Conservation (phyloP, 1,284 basidiomycete species). For the Albatrellus sp. region DNA sequence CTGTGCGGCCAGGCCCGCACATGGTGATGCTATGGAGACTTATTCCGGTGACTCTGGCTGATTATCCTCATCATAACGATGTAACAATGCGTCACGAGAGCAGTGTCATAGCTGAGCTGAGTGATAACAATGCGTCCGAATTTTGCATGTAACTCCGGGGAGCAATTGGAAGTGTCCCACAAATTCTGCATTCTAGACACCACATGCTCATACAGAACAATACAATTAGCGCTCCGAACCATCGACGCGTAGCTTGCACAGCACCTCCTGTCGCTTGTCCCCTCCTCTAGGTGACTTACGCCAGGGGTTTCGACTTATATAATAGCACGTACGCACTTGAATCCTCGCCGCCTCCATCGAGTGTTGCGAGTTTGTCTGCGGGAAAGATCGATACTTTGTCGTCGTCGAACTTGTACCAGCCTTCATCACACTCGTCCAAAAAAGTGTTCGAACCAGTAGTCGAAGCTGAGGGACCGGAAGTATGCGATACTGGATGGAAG, state of each 20-base stretch:
- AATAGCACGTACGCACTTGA: constrained; percentile 80
- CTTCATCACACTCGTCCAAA: constrained; percentile 45
- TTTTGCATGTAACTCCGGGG: too few relatives aligned
- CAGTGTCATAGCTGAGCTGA: too few relatives aligned
- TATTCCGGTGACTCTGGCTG: too few relatives aligned
- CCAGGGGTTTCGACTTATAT: constrained; percentile 50
- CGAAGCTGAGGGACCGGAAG: constrained; percentile 1
- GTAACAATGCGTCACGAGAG: too few relatives aligned
- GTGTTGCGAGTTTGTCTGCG: constrained; percentile 67
- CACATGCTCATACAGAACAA: not conserved
- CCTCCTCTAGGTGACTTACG: constrained; percentile 12
- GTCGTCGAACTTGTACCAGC: constrained; percentile 89
- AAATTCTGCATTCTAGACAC: not conserved
- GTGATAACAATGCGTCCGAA: too few relatives aligned
- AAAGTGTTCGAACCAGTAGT: constrained; percentile 2
- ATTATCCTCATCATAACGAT: too few relatives aligned
- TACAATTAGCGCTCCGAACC: not conserved
- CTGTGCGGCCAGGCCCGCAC: too few relatives aligned
- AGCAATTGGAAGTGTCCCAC: too few relatives aligned
- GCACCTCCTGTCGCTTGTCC: not conserved
- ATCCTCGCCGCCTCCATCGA: constrained; percentile 83
- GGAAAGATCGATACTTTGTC: constrained; percentile 81
- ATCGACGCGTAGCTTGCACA: not conserved
- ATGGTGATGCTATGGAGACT: too few relatives aligned
- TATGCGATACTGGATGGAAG: constrained; percentile 27